Conservation (phyloP, 2,329 filamentous ascomycete species). For the Bipolaris bicolor region DNA sequence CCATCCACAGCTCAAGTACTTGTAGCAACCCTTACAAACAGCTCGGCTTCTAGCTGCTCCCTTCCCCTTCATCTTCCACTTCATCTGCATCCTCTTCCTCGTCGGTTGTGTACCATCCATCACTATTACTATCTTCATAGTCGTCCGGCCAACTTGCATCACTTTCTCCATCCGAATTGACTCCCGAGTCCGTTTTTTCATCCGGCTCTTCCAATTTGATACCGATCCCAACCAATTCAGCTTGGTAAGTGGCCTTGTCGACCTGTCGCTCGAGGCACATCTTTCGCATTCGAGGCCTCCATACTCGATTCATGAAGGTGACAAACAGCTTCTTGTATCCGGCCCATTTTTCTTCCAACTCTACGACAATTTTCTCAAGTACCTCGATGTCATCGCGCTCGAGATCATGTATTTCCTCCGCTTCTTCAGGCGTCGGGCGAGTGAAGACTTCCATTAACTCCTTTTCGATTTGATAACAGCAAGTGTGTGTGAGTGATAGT, state of each 20-base stretch:
- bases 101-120: neutral
- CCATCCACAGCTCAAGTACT: neutral
- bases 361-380: neutral
- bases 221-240: neutral
- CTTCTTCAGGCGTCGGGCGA: neutral
- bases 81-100: neutral
- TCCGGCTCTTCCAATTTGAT: neutral
- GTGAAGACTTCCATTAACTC: accelerated
- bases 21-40: neutral
- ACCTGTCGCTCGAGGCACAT: neutral
- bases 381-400: neutral
- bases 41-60: accelerated
- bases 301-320: neutral
- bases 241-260: neutral
- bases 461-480: neutral
- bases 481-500: neutral
- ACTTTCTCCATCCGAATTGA: neutral
- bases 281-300: neutral
- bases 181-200: neutral
- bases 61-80: neutral
- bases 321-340: neutral
- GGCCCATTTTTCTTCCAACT: neutral
- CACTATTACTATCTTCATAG: neutral
- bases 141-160: neutral
- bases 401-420: neutral